These are phyloP conservation scores for Cystoderma amianthinum DNA, from an alignment of 768 basidiomycete species.

Conservation along the genomic window DNA sequence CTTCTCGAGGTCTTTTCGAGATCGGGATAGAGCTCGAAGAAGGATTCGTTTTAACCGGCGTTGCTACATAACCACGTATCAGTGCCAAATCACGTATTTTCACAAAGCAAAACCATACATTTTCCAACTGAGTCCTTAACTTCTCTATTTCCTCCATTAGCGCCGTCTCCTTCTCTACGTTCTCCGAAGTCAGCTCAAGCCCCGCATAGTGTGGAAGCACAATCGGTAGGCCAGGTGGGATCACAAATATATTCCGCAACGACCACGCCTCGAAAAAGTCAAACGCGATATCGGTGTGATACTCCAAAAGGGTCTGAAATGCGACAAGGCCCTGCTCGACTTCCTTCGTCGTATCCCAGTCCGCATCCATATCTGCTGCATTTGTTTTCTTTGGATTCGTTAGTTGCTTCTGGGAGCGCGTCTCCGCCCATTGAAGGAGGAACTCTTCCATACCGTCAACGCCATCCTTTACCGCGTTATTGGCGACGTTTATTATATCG, in stretches of 20 bases:
- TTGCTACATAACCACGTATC: slow-evolving; percentile 34
- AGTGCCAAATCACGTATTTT: slow-evolving; percentile 1
- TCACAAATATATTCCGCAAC: slow-evolving; percentile 79
- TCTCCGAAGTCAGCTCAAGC: slow-evolving; percentile 54
- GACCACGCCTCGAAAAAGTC: slow-evolving; percentile 92
- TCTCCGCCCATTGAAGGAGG: slow-evolving; percentile 67
- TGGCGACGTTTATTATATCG: slow-evolving; percentile 79
- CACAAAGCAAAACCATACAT: slow-evolving; percentile 40
- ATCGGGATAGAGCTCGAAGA: slow-evolving; percentile 41
- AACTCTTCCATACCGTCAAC: slow-evolving; percentile 79
- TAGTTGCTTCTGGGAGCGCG: slow-evolving; percentile 44
- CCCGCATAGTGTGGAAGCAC: slow-evolving; percentile 73
- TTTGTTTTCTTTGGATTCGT: too few species aligned
- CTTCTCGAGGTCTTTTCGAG: slow-evolving; percentile 37
- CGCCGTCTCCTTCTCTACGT: slow-evolving; percentile 53
- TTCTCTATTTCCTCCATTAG: slow-evolving; percentile 64
- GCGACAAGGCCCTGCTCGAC: slow-evolving; percentile 77
- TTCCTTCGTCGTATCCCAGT: slow-evolving; percentile 60
- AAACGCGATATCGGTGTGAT: slow-evolving; percentile 85
- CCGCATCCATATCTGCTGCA: slow-evolving; percentile 17
- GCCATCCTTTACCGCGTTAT: slow-evolving; percentile 71
- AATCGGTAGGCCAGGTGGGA: slow-evolving; percentile 61
- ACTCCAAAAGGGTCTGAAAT: slow-evolving; percentile 84
- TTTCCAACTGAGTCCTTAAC: slow-evolving; percentile 58
- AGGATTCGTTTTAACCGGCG: slow-evolving; percentile 55